Evolutionary conservation across 371 early-diverging fungal genomes (phyloP).

Genomic region (Cokeromyces recurvatus): DNA sequence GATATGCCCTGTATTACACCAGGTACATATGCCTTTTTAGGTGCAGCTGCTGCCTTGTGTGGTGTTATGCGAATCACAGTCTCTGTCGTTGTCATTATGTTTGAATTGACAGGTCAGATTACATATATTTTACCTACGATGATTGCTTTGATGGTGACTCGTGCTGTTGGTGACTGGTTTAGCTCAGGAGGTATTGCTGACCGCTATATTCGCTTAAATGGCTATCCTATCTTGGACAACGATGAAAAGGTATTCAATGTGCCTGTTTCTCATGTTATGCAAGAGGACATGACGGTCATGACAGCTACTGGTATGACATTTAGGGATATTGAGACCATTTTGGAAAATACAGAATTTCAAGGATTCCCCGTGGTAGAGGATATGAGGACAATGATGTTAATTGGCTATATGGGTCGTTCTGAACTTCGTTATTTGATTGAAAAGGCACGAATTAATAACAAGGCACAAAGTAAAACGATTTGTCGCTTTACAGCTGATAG

Average conservation of each 20-base stretch:
- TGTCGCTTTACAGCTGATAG: conserved; percentile 53
- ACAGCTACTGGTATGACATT: conserved; percentile 50
- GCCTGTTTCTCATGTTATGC: conserved; percentile 63
- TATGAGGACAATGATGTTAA: conserved; percentile 54
- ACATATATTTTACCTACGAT: conserved; percentile 91
- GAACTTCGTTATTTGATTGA: conserved; percentile 72
- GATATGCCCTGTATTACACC: conserved; percentile 87
- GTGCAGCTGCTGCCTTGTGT: conserved; percentile 89
- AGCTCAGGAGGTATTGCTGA: conserved; percentile 85
- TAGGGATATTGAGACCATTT: conserved; percentile 37
- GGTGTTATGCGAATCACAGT: conserved; percentile 73
- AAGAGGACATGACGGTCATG: conserved; percentile 51
- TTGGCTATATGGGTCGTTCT: conserved; percentile 79
- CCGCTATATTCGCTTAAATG: conserved; percentile 77
- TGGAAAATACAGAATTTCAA: conserved; percentile 51
- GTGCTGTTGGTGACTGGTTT: conserved; percentile 84
- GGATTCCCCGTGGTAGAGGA: conserved; percentile 89
- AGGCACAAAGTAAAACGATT: conserved; percentile 39
- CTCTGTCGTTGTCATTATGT: conserved; percentile 92
- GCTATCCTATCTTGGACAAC: conserved; percentile 86
- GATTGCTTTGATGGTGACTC: conserved; percentile 88
- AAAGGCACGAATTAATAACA: conserved; percentile 5
- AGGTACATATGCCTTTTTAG: conserved; percentile 95
- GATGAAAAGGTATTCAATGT: conserved; percentile 67
- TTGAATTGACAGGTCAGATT: conserved; percentile 93